Percentiles rank a stretch among this genome's conserved stretches.
phyloP scores from a whole-genome alignment of 192 early-diverging fungal species.

The Backusella westeae region DNA sequence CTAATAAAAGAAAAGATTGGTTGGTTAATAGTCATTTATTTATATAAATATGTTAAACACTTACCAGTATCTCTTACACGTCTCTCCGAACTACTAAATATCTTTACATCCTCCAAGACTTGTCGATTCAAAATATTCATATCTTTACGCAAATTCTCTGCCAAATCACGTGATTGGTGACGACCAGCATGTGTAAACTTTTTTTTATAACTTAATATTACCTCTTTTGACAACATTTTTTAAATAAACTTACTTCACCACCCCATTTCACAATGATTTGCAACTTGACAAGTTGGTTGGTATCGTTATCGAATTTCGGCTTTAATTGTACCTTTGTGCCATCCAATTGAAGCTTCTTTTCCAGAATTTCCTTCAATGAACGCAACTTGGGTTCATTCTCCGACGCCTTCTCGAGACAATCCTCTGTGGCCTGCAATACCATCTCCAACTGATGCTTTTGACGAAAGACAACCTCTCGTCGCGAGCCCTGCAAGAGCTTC shows the following conservation, averaged over 20 bases:
- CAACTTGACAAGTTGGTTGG: constrained; percentile 57
- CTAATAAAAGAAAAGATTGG: constrained; percentile 7
- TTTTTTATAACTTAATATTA: neutral
- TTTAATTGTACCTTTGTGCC: constrained; percentile 95
- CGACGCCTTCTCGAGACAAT: constrained; percentile 37
- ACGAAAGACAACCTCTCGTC: constrained; percentile 80
- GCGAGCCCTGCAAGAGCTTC: constrained; percentile 61
- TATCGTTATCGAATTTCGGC: constrained; percentile 65
- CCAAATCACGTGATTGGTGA: constrained; percentile 89
- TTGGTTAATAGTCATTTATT: neutral
- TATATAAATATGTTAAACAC: constrained; percentile 20
- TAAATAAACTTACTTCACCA: constrained; percentile 55
- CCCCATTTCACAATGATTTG: constrained; percentile 98
- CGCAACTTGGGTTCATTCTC: constrained; percentile 51
- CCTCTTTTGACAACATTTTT: neutral
- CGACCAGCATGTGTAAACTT: constrained; percentile 90
- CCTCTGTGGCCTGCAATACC: constrained; percentile 42
- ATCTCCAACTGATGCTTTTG: constrained; percentile 62
- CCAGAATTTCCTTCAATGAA: constrained; percentile 73
- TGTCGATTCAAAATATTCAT: constrained; percentile 83
- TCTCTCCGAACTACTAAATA: constrained; percentile 84
- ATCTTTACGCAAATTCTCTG: constrained; percentile 89
- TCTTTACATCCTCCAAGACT: constrained; percentile 82
- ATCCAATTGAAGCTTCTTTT: constrained; percentile 74
- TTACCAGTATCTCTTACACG: constrained; percentile 81